Evolutionary conservation across 345 rosid species (phyloP).

Genomic region (Rhodomyrtus tomentosa): DNA sequence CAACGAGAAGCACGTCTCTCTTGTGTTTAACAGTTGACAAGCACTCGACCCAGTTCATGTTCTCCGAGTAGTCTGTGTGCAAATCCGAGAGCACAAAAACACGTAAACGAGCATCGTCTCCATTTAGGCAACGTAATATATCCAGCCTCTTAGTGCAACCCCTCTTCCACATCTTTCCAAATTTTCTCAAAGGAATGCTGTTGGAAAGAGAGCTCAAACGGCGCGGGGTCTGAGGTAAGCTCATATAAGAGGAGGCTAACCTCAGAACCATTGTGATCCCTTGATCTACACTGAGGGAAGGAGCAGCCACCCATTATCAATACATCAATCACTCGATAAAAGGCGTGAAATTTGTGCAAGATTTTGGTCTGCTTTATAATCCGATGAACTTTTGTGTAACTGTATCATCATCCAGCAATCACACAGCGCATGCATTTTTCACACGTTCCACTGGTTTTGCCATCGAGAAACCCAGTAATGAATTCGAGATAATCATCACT

Average conservation of each 20-base stretch:
- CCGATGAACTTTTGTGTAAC: neutral
- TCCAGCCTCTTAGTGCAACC: constrained; percentile 17
- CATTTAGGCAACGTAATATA: constrained; percentile 5
- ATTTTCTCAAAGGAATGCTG: neutral
- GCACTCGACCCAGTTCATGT: constrained; percentile 45
- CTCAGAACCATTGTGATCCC: constrained; percentile 1
- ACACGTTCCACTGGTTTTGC: neutral
- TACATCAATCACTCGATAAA: neutral
- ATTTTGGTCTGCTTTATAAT: neutral
- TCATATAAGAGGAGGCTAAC: constrained; percentile 9
- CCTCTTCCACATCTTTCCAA: neutral
- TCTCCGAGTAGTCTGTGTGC: constrained; percentile 54
- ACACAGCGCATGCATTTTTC: neutral
- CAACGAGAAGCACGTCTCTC: constrained; percentile 43
- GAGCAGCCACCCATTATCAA: neutral
- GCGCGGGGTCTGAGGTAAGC: constrained; percentile 4
- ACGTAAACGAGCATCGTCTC: constrained; percentile 11
- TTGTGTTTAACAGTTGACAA: constrained; percentile 20
- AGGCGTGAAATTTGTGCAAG: neutral
- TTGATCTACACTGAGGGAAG: neutral
- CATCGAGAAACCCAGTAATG: neutral
- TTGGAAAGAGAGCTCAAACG: neutral
- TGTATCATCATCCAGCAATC: neutral
- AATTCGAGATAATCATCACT: neutral
- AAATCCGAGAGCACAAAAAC: constrained; percentile 50